phyloP scores from a whole-genome alignment of 2,329 filamentous ascomycete genomes.

The Ceratocystis cubensis region DNA sequence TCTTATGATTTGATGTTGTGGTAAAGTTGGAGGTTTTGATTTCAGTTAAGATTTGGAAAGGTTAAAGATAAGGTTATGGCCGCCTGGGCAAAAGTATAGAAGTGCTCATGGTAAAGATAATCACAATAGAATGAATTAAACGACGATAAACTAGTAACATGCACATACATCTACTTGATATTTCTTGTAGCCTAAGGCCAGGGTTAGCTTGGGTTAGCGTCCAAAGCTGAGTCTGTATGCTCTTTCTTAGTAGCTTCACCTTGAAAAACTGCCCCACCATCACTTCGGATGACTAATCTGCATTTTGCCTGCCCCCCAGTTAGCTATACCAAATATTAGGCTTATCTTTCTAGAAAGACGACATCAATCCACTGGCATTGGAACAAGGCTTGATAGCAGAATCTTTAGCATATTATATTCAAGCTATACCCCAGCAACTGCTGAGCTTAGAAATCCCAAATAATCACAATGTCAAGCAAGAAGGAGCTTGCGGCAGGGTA shows the following conservation, averaged over 20 bases:
- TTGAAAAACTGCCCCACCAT: slow-evolving; percentile 16
- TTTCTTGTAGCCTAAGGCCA: not conserved
- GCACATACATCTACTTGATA: not conserved
- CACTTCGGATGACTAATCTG: slow-evolving; percentile 11
- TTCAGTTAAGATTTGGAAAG: slow-evolving; percentile 8
- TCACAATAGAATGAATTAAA: slow-evolving; percentile 20
- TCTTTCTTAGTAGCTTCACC: not conserved
- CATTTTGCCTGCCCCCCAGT: not conserved
- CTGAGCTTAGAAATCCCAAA: not conserved
- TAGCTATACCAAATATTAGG: not conserved
- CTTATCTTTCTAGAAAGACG: not conserved
- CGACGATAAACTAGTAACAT: not conserved
- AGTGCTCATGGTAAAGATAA: not conserved
- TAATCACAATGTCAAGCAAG: slow-evolving; percentile 15
- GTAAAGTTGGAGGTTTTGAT: not conserved
- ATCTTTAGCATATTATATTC: not conserved
- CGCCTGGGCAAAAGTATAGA: not conserved
- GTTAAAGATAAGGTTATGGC: slow-evolving; percentile 8
- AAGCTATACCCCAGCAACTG: not conserved
- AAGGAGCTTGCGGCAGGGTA: slow-evolving; percentile 19
- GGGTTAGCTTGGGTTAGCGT: not conserved
- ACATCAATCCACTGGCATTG: not conserved
- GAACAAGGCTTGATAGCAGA: not conserved
- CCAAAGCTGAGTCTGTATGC: not conserved
- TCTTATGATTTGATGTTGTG: not conserved